Evolutionary conservation across 441 rosid genomes (phyloP).

Genomic region (Jatropha podagrica): DNA sequence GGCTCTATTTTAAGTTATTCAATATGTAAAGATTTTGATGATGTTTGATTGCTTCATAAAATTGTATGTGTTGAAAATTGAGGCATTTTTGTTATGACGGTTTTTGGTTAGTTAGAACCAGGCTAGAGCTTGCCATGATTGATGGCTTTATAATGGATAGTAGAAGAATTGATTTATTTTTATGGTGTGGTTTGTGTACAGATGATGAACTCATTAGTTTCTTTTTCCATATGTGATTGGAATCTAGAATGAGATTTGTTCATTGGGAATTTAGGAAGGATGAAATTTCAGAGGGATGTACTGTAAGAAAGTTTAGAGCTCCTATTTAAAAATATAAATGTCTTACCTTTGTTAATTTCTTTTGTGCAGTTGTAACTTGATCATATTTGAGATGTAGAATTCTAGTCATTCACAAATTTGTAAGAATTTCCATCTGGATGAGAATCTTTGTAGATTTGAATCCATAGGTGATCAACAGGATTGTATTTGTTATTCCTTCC

Average conservation of each 20-base stretch:
- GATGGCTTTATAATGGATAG: background rate
- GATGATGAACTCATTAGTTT: background rate
- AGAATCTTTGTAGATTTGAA: too few species aligned
- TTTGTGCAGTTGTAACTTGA: background rate
- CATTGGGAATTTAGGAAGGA: background rate
- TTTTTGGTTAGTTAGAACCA: background rate
- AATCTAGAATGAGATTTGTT: background rate
- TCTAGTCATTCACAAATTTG: background rate
- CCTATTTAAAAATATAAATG: background rate
- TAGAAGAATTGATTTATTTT: too few species aligned
- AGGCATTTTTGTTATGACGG: background rate
- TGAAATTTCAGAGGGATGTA: background rate
- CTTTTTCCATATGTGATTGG: background rate
- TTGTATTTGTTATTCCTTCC: too few species aligned
- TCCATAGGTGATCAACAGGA: too few species aligned
- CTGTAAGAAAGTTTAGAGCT: background rate
- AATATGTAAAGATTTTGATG: background rate
- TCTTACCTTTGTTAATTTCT: background rate
- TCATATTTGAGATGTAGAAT: background rate
- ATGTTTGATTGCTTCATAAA: background rate
- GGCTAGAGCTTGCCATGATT: background rate
- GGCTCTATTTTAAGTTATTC: background rate
- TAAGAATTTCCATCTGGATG: too few species aligned
- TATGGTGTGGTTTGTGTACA: background rate
- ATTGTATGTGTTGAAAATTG: background rate